These are phyloP conservation scores for Podospora pseudoanserina DNA, from an alignment of 495 filamentous ascomycete species.

Conservation along the genomic window DNA sequence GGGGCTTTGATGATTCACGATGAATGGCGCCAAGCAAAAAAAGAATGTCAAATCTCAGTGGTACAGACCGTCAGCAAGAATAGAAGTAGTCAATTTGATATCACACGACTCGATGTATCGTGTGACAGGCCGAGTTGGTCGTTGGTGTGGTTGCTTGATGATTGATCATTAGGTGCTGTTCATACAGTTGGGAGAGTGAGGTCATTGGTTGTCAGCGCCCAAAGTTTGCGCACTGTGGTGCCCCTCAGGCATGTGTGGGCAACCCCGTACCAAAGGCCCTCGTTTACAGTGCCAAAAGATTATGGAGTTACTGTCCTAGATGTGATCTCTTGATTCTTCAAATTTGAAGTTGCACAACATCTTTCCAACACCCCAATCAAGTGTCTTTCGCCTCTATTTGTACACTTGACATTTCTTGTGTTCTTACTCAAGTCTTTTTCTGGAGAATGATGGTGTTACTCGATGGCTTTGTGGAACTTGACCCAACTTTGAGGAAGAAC, in stretches of 20 bases:
- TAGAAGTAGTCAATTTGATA: not conserved
- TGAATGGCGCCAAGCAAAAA: not conserved
- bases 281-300: not conserved
- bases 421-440: no score
- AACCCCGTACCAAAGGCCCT: no score
- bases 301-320: not conserved
- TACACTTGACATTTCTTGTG: not conserved
- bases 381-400: not conserved
- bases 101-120: not conserved
- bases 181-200: constrained; percentile 4
- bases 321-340: not conserved
- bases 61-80: not conserved
- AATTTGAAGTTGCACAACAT: not conserved
- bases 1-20: not conserved
- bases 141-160: not conserved
- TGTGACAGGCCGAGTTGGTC: not conserved
- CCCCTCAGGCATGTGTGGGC: not conserved
- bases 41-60: not conserved
- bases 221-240: constrained; percentile 1
- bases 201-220: constrained; percentile 10
- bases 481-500: not conserved
- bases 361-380: not conserved
- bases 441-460: not conserved
- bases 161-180: not conserved
- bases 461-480: not conserved